A percentile compares a stretch with the other conserved stretches of the same genome.
Evolutionary conservation across 495 filamentous ascomycete species (phyloP).

Genomic region (Xylaria telfairii): DNA sequence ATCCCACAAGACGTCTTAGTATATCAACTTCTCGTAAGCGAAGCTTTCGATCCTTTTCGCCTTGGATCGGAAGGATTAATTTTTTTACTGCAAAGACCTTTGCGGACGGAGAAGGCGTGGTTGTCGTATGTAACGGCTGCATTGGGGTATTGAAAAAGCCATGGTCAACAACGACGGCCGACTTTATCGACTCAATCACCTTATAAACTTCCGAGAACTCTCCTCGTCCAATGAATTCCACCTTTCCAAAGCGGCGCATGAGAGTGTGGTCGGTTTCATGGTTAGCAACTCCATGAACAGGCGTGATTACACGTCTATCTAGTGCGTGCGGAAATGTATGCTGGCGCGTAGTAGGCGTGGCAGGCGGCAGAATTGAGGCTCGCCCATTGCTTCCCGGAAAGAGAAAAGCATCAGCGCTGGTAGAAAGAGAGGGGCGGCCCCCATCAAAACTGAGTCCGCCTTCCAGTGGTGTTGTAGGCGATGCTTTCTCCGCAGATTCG

Average conservation of each 20-base stretch:
- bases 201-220: constrained; percentile 94
- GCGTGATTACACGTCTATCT: constrained; percentile 47
- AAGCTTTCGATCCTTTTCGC: constrained; percentile 73
- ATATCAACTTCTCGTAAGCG: constrained; percentile 83
- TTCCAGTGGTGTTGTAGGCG: constrained; percentile 83
- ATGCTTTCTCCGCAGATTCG: constrained; percentile 56
- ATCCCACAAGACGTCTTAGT: constrained; percentile 70
- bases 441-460: constrained; percentile 78
- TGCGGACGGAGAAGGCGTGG: constrained; percentile 46
- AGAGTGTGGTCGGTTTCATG: constrained; percentile 73
- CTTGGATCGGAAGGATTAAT: constrained; percentile 75
- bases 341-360: constrained; percentile 77
- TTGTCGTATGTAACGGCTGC: constrained; percentile 52
- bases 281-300: constrained; percentile 43
- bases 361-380: constrained; percentile 64
- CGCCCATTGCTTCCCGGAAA: constrained; percentile 30
- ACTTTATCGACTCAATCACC: constrained; percentile 57
- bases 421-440: constrained; percentile 78
- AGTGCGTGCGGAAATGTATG: constrained; percentile 43
- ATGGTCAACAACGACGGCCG: constrained; percentile 30
- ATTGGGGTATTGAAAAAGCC: constrained; percentile 37
- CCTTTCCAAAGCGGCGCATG: constrained; percentile 73
- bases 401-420: constrained; percentile 47
- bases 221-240: constrained; percentile 79
- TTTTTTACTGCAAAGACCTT: constrained; percentile 93